Conservation (phyloP, 2,329 filamentous ascomycete species). For the Xylogone sp. region DNA sequence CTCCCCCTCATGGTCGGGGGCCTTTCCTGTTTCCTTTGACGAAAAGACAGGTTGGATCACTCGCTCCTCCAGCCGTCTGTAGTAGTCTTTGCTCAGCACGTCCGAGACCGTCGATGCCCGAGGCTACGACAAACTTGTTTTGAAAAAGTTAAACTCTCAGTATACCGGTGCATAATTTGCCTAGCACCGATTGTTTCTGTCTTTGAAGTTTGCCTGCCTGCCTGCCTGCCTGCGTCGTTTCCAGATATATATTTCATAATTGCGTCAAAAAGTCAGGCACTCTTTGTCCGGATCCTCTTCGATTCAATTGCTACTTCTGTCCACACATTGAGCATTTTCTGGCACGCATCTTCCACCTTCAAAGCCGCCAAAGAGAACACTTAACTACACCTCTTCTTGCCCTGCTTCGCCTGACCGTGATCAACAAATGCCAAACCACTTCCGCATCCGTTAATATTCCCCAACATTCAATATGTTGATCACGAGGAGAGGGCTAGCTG, state of each 20-base stretch:
- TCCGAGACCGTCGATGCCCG: neutral
- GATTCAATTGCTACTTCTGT: too few relatives aligned
- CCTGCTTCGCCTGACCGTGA: neutral
- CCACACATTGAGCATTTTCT: too few relatives aligned
- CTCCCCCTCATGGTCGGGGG: neutral
- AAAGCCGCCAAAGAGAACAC: too few relatives aligned
- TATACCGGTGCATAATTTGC: too few relatives aligned
- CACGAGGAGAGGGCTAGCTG: slow-evolving; percentile 7
- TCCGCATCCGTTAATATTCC: slow-evolving; percentile 1
- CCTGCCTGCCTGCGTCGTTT: slow-evolving; percentile 1
- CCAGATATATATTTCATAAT: slow-evolving; percentile 6
- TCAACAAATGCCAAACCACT: neutral
- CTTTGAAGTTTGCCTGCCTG: neutral
- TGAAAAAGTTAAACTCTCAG: neutral
- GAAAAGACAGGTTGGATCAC: neutral
- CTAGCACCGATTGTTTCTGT: neutral
- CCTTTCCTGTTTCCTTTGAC: neutral
- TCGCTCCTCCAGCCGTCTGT: neutral
- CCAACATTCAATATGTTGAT: slow-evolving; percentile 14
- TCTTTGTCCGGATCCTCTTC: too few relatives aligned
- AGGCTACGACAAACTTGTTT: neutral
- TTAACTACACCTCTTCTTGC: too few relatives aligned
- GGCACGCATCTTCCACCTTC: too few relatives aligned
- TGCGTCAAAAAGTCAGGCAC: neutral
- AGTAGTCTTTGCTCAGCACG: neutral